Conservation (phyloP, 352 stramenopile species). For the Phytopythium vexans region DNA sequence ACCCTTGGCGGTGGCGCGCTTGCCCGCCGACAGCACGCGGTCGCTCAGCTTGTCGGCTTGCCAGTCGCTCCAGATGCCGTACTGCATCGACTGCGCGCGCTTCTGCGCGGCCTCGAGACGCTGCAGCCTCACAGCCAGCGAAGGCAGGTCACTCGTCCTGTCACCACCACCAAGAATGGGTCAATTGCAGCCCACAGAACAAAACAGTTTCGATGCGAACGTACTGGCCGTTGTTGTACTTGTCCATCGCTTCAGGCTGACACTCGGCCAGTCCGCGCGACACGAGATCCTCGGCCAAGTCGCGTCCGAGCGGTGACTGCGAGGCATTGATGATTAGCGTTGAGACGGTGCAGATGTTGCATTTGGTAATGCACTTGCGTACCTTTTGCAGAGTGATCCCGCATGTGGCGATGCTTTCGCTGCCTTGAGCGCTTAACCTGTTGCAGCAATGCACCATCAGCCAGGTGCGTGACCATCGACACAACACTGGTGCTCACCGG, state of each 20-base stretch:
- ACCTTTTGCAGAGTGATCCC: conserved; percentile 47
- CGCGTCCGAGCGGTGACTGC: conserved; percentile 43
- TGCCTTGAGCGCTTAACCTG: conserved; percentile 18
- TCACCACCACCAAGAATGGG: conserved; percentile 1
- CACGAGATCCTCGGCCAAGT: conserved; percentile 63
- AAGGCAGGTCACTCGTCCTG: conserved; percentile 16
- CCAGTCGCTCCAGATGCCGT: conserved; percentile 79
- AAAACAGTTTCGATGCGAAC: conserved; percentile 6
- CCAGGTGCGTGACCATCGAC: conserved; percentile 3
- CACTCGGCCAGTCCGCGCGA: conserved; percentile 59
- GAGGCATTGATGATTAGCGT: neutral
- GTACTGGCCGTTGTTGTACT: conserved; percentile 65
- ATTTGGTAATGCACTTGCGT: neutral
- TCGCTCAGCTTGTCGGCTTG: conserved; percentile 62
- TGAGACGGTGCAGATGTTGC: neutral
- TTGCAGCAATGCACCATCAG: neutral
- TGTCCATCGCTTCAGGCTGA: conserved; percentile 49
- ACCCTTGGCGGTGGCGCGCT: conserved; percentile 45
- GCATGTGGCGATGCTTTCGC: conserved; percentile 48
- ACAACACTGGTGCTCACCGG: conserved; percentile 21
- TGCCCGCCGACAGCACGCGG: conserved; percentile 61
- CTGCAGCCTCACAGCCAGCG: conserved; percentile 38
- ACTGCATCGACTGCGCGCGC: conserved; percentile 75
- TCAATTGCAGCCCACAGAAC: neutral
- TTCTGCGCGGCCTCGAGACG: conserved; percentile 55